Conservation (phyloP, 2,329 filamentous ascomycete genomes). For the Paecilomyces formosus region DNA sequence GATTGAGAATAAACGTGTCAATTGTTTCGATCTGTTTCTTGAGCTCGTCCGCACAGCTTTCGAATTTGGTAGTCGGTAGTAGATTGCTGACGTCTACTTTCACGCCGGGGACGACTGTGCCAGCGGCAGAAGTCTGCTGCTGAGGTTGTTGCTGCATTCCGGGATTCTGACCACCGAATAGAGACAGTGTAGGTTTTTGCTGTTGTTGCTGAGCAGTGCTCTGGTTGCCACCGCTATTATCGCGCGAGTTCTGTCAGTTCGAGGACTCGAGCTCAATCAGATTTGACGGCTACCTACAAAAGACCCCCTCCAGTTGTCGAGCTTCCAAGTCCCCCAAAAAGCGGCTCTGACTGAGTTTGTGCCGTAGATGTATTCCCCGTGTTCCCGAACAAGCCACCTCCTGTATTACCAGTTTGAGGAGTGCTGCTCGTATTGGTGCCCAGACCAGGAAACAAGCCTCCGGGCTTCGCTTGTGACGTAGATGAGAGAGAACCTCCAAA, state of each 20-base stretch:
- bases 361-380: constrained; percentile 15
- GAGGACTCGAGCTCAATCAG: neutral
- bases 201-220: constrained; percentile 26
- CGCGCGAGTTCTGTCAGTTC: neutral
- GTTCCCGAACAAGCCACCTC: constrained; percentile 26
- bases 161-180: constrained; percentile 29
- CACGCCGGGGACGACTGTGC: constrained; percentile 55
- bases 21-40: constrained; percentile 70
- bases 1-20: constrained; percentile 71
- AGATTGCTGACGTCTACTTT: constrained; percentile 73
- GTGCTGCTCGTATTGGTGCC: constrained; percentile 10
- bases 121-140: constrained; percentile 23
- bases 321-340: constrained; percentile 24
- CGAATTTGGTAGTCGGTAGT: constrained; percentile 81
- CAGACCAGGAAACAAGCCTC: constrained; percentile 15
- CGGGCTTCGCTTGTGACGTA: constrained; percentile 23
- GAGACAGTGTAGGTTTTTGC: constrained; percentile 39
- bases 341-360: constrained; percentile 27
- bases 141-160: constrained; percentile 20
- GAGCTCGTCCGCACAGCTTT: constrained; percentile 75
- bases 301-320: constrained; percentile 21
- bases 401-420: constrained; percentile 15
- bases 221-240: constrained; percentile 16
- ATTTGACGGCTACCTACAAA: constrained; percentile 21
- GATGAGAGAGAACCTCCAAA: constrained; percentile 20